A percentile compares a stretch with the other conserved stretches of the same genome.
phyloP scores from a whole-genome alignment of 768 basidiomycete species.

The Trametes cinnabarina region DNA sequence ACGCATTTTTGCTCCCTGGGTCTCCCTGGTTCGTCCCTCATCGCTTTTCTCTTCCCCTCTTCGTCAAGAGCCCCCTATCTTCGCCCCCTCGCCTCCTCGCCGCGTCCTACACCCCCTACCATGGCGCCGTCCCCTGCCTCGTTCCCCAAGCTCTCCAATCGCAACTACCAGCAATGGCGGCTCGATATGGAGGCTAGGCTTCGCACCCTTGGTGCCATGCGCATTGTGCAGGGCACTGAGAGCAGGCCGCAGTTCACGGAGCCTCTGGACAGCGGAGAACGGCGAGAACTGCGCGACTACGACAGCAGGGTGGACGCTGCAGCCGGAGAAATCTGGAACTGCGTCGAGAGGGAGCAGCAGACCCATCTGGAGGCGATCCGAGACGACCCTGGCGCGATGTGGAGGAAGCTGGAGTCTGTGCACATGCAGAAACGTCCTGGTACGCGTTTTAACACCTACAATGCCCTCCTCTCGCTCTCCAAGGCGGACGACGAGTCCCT shows the following conservation, averaged over 20 bases:
- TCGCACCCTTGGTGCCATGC: too few species aligned
- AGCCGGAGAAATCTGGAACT: too few species aligned
- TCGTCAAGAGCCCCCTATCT: neutral
- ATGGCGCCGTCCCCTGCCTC: neutral
- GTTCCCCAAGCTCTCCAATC: conserved; percentile 8
- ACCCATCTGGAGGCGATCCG: conserved; percentile 2
- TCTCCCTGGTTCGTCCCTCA: neutral
- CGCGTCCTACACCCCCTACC: neutral
- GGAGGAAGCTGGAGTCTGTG: conserved; percentile 10
- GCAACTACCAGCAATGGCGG: conserved; percentile 6
- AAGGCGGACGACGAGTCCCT: too few species aligned
- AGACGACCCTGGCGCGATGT: conserved; percentile 11
- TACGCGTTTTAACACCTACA: too few species aligned
- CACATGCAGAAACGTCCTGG: too few species aligned
- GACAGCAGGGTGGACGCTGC: too few species aligned
- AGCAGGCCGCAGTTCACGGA: too few species aligned
- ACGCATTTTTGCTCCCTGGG: neutral
- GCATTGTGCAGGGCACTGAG: too few species aligned
- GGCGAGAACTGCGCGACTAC: too few species aligned
- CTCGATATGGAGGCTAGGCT: too few species aligned
- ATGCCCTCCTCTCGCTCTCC: too few species aligned
- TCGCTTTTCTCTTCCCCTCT: neutral
- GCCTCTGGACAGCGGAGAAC: too few species aligned
- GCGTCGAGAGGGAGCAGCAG: conserved; percentile 4
- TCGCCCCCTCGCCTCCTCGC: neutral